Conservation (phyloP, 2,329 filamentous ascomycete species). For the Rutstroemia sp. region DNA sequence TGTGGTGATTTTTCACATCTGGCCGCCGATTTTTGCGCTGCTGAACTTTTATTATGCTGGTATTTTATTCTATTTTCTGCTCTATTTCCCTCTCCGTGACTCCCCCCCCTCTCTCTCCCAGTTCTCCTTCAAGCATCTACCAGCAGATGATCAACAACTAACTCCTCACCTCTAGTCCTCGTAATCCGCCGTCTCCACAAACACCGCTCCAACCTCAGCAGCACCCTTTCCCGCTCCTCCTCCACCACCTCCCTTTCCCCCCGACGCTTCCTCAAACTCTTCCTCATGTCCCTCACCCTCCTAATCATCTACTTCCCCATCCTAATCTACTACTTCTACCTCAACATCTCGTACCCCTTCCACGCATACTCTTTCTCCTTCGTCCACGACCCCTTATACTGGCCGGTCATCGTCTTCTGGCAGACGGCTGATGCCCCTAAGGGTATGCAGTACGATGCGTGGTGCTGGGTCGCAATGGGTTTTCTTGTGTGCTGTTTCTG, state of each 20-base stretch:
- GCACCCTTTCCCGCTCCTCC: constrained; percentile 42
- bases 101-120: no score
- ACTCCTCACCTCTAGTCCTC: constrained; percentile 36
- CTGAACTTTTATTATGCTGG: constrained; percentile 49
- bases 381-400: constrained; percentile 42
- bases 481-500: constrained; percentile 56
- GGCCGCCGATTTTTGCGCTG: constrained; percentile 46
- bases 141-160: neutral
- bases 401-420: constrained; percentile 42
- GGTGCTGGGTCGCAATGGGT: constrained; percentile 46
- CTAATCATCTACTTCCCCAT: constrained; percentile 45
- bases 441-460: constrained; percentile 45
- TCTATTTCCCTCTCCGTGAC: constrained; percentile 12
- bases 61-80: constrained; percentile 31
- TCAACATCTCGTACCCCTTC: constrained; percentile 35
- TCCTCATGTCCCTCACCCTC: constrained; percentile 45
- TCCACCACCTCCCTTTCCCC: constrained; percentile 41
- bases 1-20: constrained; percentile 46
- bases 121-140: no score
- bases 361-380: constrained; percentile 44
- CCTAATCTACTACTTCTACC: constrained; percentile 43
- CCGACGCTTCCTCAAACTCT: constrained; percentile 54
- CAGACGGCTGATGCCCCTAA: constrained; percentile 31
- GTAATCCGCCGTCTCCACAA: constrained; percentile 52
- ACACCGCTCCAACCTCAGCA: constrained; percentile 50